Conservation (phyloP, 2,329 filamentous ascomycete species). For the Teratosphaeria viscida region DNA sequence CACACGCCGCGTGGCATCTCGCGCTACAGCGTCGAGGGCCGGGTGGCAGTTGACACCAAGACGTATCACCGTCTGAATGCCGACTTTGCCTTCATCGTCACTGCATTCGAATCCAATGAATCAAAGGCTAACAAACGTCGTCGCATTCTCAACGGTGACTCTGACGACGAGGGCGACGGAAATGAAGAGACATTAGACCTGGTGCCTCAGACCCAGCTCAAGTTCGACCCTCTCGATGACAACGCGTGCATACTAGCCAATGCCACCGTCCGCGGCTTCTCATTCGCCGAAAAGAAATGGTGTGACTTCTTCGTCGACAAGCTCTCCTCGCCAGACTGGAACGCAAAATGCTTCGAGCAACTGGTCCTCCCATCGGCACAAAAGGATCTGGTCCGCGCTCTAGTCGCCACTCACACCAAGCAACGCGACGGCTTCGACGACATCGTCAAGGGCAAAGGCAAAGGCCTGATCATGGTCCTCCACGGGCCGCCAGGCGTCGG, state of each 20-base stretch:
- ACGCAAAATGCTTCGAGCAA: conserved; percentile 21
- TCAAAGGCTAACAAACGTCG: conserved; percentile 11
- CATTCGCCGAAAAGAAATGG: conserved; percentile 25
- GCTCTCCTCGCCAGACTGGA: conserved; percentile 22
- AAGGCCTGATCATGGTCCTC: conserved; percentile 29
- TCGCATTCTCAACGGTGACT: conserved; percentile 12
- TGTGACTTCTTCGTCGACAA: conserved; percentile 27
- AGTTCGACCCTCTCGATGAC: conserved; percentile 17
- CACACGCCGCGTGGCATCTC: conserved; percentile 8
- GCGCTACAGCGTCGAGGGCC: conserved; percentile 18
- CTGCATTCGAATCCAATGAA: conserved; percentile 11
- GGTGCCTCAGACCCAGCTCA: conserved; percentile 9
- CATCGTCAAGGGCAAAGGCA: conserved; percentile 28
- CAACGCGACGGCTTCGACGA: conserved; percentile 20
- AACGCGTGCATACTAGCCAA: conserved; percentile 21
- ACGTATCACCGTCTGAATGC: conserved; percentile 21
- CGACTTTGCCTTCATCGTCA: conserved; percentile 14
- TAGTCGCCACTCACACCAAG: conserved; percentile 22
- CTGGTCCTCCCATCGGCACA: conserved; percentile 23
- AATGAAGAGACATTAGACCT: conserved; percentile 10
- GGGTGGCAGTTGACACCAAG: conserved; percentile 20
- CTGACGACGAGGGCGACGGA: conserved; percentile 10
- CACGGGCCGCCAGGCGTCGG: conserved; percentile 30
- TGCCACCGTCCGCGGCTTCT: conserved; percentile 22
- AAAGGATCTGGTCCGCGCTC: conserved; percentile 23